Evolutionary conservation across 2,329 filamentous ascomycete species (phyloP).

Genomic region (Alternaria viburni): DNA sequence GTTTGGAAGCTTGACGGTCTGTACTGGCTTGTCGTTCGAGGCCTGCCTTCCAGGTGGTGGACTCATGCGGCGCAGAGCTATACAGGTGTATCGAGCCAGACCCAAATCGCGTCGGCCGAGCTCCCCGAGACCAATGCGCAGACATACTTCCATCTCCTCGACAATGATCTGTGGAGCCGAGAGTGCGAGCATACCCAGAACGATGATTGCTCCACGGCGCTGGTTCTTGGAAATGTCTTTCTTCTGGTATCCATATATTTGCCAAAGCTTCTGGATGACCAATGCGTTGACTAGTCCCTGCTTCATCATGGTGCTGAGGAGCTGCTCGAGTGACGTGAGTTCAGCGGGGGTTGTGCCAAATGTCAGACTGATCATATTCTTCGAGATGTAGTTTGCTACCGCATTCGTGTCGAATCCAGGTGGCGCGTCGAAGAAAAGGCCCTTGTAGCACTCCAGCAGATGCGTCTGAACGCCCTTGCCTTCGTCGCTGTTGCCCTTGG

Average conservation of each 20-base stretch:
- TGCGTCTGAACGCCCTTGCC: slow-evolving; percentile 97
- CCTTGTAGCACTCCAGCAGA: slow-evolving; percentile 94
- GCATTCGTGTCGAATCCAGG: slow-evolving; percentile 87
- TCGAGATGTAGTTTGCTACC: slow-evolving; percentile 90
- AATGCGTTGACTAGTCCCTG: slow-evolving; percentile 82
- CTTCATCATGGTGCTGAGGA: slow-evolving; percentile 98
- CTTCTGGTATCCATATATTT: slow-evolving; percentile 93
- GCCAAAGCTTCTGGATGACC: slow-evolving; percentile 93
- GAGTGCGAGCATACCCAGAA: slow-evolving; percentile 93
- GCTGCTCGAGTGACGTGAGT: slow-evolving; percentile 91
- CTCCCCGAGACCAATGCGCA: slow-evolving; percentile 83
- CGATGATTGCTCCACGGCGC: slow-evolving; percentile 90
- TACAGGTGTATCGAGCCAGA: slow-evolving; percentile 92
- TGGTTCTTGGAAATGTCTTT: slow-evolving; percentile 88
- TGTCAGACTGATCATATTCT: slow-evolving; percentile 98
- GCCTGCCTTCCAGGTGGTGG: slow-evolving; percentile 72
- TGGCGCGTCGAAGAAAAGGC: slow-evolving; percentile 94
- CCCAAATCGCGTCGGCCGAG: slow-evolving; percentile 83
- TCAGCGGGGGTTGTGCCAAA: slow-evolving; percentile 95
- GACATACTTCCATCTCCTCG: slow-evolving; percentile 92
- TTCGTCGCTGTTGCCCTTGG: slow-evolving; percentile 98
- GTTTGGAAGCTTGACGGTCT: slow-evolving; percentile 80
- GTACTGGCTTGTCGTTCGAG: slow-evolving; percentile 58
- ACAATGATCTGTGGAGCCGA: slow-evolving; percentile 93
- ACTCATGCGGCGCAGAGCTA: slow-evolving; percentile 89